These are phyloP conservation scores for Blastocystis sp. DNA, from an alignment of 352 stramenopile genomes.

Conservation along the genomic window DNA sequence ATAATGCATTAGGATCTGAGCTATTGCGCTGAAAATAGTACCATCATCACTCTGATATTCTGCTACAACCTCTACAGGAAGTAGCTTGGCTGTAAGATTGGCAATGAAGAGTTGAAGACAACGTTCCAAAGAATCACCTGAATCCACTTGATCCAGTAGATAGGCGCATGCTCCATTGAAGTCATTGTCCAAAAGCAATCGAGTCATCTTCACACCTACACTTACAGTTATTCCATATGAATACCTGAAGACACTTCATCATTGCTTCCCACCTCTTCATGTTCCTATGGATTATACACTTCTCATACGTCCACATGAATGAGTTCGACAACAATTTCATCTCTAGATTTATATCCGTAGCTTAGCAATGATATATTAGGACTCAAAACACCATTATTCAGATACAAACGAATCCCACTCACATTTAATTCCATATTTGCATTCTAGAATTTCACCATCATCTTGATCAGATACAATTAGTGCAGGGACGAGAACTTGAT, in stretches of 20 bases:
- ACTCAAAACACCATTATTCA: neutral
- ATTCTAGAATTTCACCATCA: neutral
- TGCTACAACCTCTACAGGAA: slow-evolving; percentile 13
- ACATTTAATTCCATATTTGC: neutral
- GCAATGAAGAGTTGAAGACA: slow-evolving; percentile 32
- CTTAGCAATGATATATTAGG: neutral
- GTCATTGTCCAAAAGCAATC: slow-evolving; percentile 34
- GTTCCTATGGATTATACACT: neutral
- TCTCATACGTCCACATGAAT: neutral
- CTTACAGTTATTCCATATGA: neutral
- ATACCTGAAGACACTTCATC: neutral
- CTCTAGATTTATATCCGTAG: slow-evolving; percentile 8
- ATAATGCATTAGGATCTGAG: neutral
- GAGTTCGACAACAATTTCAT: slow-evolving; percentile 11
- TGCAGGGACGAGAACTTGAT: neutral
- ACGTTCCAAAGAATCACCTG: neutral
- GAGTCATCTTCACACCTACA: neutral
- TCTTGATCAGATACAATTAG: neutral
- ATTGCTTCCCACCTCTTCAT: no score
- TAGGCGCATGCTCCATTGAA: neutral
- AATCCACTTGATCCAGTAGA: neutral
- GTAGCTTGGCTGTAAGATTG: slow-evolving; percentile 28
- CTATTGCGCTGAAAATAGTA: neutral
- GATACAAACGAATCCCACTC: neutral
- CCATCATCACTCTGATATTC: neutral